Base-by-base conservation (phyloP, 192 early-diverging fungal species). In the Chytriomyces sp. region DNA sequence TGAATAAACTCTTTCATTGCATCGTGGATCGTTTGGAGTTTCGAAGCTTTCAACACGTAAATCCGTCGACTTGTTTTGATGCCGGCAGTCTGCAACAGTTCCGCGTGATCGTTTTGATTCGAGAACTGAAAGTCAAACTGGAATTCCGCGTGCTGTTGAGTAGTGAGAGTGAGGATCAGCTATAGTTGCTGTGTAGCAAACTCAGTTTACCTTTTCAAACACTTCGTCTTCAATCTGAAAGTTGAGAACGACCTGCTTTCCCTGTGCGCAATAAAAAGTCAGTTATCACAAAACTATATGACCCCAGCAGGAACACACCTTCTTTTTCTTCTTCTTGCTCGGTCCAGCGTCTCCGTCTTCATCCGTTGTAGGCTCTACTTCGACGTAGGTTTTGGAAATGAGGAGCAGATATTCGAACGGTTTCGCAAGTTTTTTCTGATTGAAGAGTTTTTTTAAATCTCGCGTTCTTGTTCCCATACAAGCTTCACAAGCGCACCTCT, bases 211-310 rank as follows among this genome's bases (percentile, higher is more conserved):
- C 84, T 82, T 86, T 64, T 93, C 92, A 61, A 97, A 83, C 62
- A 97, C 89, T 76, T 97, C 97, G 77, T 99, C 97, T 71, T 99
- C 97, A 2, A 92, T 87, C 77, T 97, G 96, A 77, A 92, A 92
- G 81, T 93, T 67, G 11, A 75, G 95, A 92, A 93, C 0, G 84
- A 82, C 35, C 80, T 82, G 6, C 81, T 49, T 64, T 79, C 67
- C 59, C 48, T 4, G 67, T 28, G 24, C 16, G 7, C 9, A 24
- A 18, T 20, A n/a, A 35, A 28, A 28, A 72, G 50, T 53, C 28
- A 9, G 7, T 2, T n/a, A 35, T 20, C 16, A 9, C 9, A 0
- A 16, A 76, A 76, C 20, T 69, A 50, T 10, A 0, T 7, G 24
- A 13, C 7, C 13, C 9, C 7, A 71, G 44, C 23, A 35, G 48